Evolutionary conservation across 192 early-diverging fungal species (phyloP).

Genomic region (Backusella morwellensis): DNA sequence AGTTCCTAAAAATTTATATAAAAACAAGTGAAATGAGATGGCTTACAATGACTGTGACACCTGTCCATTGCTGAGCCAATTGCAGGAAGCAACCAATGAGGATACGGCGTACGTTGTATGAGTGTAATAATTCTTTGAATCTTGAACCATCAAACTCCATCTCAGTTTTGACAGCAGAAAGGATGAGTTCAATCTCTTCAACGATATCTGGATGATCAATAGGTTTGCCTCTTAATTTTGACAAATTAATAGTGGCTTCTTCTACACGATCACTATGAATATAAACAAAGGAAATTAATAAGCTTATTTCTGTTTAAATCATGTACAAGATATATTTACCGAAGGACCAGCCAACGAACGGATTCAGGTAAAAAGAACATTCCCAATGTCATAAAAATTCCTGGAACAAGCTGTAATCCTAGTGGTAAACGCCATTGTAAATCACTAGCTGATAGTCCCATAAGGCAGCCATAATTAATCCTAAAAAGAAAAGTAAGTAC

Average conservation of each 20-base stretch:
- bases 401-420: constrained; percentile 19
- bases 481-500: not conserved
- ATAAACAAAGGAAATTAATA: not conserved
- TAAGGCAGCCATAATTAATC: constrained; percentile 4
- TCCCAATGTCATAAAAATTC: not conserved
- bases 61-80: constrained; percentile 7
- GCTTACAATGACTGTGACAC: not conserved
- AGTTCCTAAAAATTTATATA: not conserved
- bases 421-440: constrained; percentile 19
- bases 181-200: not conserved
- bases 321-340: not conserved
- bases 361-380: constrained; percentile 14
- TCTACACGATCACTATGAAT: not conserved
- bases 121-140: constrained; percentile 1
- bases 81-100: constrained; percentile 1
- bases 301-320: not conserved
- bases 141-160: not conserved
- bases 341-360: constrained; percentile 9
- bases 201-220: not conserved
- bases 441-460: constrained; percentile 5
- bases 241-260: not conserved
- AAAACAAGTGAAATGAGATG: not conserved
- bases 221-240: not conserved
- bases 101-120: not conserved
- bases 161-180: not conserved